Percentiles rank a stretch among this genome's conserved stretches.
Conservation (phyloP, 1,284 basidiomycete genomes). For the Earliella scabrosa region DNA sequence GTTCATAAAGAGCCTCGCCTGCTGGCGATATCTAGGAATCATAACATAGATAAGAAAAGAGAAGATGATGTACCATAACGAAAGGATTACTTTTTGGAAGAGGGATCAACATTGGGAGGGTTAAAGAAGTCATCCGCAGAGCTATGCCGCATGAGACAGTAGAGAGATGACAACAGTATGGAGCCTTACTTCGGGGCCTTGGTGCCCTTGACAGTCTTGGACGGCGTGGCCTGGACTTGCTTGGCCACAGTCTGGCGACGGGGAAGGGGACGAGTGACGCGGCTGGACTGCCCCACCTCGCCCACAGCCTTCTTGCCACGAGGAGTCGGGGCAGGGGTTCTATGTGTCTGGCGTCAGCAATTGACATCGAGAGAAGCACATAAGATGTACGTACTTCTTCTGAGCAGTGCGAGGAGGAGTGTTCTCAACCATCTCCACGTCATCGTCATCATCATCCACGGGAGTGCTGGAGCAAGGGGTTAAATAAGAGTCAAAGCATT, state of each 20-base stretch:
- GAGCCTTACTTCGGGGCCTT: not conserved
- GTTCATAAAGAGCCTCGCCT: not conserved
- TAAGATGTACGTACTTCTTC: too few species aligned
- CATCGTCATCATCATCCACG: not conserved
- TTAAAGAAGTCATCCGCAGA: not conserved
- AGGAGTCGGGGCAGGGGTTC: not conserved
- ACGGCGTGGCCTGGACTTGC: not conserved
- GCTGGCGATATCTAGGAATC: not conserved
- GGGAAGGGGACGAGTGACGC: not conserved
- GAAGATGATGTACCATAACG: not conserved
- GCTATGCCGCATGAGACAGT: not conserved
- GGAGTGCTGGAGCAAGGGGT: not conserved
- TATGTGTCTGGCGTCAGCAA: not conserved
- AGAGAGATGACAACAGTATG: not conserved
- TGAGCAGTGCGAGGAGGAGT: too few species aligned
- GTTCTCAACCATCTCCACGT: too few species aligned
- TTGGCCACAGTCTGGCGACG: not conserved
- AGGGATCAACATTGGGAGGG: not conserved
- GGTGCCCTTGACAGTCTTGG: not conserved
- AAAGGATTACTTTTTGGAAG: not conserved
- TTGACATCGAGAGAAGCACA: too few species aligned
- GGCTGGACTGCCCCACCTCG: not conserved
- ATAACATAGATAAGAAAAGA: not conserved
- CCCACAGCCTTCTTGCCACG: not conserved
- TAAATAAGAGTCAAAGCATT: not conserved